Evolutionary conservation across 2,329 filamentous ascomycete species (phyloP).

Genomic region (Phaeophleospora eucalypticola): DNA sequence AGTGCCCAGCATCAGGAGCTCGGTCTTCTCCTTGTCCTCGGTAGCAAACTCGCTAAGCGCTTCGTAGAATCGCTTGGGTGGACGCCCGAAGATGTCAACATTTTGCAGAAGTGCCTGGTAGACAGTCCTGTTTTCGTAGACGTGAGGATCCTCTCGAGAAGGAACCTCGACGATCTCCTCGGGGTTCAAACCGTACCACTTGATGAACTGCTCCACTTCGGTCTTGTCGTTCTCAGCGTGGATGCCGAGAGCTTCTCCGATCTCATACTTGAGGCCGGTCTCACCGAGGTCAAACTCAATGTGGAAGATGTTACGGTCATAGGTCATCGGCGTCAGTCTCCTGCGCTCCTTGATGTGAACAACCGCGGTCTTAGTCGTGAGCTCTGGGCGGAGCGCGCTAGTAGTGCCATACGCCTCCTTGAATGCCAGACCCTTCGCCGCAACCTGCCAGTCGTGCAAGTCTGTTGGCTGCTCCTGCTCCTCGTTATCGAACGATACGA

Average conservation of each 20-base stretch:
- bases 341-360: constrained; percentile 94
- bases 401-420: constrained; percentile 86
- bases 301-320: constrained; percentile 99
- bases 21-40: constrained; percentile 76
- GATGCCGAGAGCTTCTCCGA: constrained; percentile 93
- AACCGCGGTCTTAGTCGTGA: constrained; percentile 78
- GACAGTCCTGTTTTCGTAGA: constrained; percentile 83
- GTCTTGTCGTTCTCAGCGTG: constrained; percentile 87
- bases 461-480: constrained; percentile 64
- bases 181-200: constrained; percentile 78
- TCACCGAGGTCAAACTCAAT: constrained; percentile 95
- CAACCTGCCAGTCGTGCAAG: constrained; percentile 74
- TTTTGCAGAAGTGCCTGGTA: constrained; percentile 91
- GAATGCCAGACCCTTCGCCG: constrained; percentile 83
- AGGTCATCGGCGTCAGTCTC: constrained; percentile 77
- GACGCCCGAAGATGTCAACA: constrained; percentile 92
- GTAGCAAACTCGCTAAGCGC: constrained; percentile 78
- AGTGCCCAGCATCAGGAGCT: constrained; percentile 70
- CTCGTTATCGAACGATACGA: constrained; percentile 71
- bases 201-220: constrained; percentile 79
- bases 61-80: constrained; percentile 98
- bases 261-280: constrained; percentile 91
- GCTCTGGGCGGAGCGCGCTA: constrained; percentile 73
- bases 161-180: constrained; percentile 88
- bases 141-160: constrained; percentile 68